A percentile compares a stretch with the other conserved stretches of the same genome.
Evolutionary conservation across 2,329 filamentous ascomycete species (phyloP).

Genomic region (Verticillium longisporum): DNA sequence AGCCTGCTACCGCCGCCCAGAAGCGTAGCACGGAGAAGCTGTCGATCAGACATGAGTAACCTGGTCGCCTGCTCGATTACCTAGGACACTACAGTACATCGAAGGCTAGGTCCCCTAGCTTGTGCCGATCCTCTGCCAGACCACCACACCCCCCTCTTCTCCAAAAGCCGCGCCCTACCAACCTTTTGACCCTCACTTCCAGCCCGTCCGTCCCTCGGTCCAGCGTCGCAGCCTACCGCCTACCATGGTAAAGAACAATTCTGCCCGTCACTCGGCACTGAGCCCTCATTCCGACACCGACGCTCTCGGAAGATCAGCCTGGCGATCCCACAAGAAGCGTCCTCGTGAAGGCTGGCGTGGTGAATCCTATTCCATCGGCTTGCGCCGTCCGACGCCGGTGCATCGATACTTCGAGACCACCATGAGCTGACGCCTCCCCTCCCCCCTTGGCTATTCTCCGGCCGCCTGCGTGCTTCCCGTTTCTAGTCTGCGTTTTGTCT

Average conservation of each 20-base stretch:
- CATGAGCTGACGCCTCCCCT: not conserved
- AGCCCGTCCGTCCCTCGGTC: not conserved
- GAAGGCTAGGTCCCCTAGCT: not conserved
- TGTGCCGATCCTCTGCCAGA: not conserved
- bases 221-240: not conserved
- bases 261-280: not conserved
- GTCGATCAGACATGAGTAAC: not conserved
- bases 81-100: not conserved
- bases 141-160: not conserved
- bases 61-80: not conserved
- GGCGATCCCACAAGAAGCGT: not conserved
- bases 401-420: not conserved
- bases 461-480: not conserved
- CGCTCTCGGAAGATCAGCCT: not conserved
- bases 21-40: not conserved
- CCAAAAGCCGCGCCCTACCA: not conserved
- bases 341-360: not conserved
- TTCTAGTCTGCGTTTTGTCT: not conserved
- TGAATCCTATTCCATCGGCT: not conserved
- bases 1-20: not conserved
- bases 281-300: not conserved
- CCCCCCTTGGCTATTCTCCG: not conserved
- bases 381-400: not conserved
- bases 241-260: not conserved
- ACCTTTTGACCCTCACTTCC: not conserved